Base-by-base conservation (phyloP, 2,329 filamentous ascomycete genomes). In the Grosmannia clavigera region DNA sequence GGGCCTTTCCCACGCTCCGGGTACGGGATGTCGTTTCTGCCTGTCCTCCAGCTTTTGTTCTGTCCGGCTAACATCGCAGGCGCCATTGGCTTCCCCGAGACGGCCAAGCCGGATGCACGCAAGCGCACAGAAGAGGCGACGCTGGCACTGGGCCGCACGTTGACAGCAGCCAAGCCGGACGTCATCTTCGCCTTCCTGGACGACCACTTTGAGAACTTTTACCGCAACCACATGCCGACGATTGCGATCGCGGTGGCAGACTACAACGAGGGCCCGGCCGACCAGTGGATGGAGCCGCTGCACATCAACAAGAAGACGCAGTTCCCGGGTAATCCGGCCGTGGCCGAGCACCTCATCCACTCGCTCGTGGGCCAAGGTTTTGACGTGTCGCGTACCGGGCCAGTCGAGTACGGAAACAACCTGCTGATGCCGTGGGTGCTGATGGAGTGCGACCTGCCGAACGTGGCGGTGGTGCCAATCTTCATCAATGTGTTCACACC, bases 131-230 rank as follows among this genome's bases (percentile, higher is more conserved):
- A 63, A 33, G 62, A 58, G 3, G 62, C 62, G n/a, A 63, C 60
- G 19, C 62, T 59, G 19, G 57, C 46, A 4, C 60, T 63, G 7
- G 62, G 62, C 50, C 60, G 61, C 58, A 58, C 62, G 14, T 58
- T 63, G 38, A 60, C 58, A 1, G 58, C 55, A n/a, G 62, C 62
- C 29, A 57, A 61, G 58, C 62, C 62, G 25, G 62, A 63, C 51
- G 60, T 63, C 50, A 63, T 63, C 55, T 63, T 63, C 57, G 62
- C 62, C 25, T 63, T 63, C 16, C 60, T 62, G 10, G 62, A 63
- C 43, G 62, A 63, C 58, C 62, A 63, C 60, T 63, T 63, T 58
- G 62, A 63, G 57, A 63, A 63, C 50, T 63, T 63, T 46, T 63
- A 62, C 62, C 62, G 62, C 58, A 63, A 63, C 55, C 62, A 60